Percentiles rank a stretch among this genome's conserved stretches.
Evolutionary conservation across 495 filamentous ascomycete species (phyloP).

Genomic region (Penicillium coffeae): DNA sequence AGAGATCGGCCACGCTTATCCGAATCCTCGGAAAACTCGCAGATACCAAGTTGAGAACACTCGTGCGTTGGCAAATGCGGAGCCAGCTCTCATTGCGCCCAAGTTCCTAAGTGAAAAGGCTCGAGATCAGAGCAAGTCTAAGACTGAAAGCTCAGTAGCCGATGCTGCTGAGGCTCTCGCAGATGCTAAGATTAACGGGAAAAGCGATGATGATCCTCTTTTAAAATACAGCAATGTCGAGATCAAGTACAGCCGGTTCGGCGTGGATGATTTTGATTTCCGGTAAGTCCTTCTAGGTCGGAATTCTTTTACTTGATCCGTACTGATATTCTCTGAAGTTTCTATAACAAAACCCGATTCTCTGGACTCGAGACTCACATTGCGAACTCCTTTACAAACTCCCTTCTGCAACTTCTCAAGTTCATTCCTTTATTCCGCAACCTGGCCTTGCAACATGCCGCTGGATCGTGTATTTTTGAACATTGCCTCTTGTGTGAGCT

Average conservation of each 20-base stretch:
- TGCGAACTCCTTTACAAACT: slow-evolving; percentile 91
- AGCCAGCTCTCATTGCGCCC: slow-evolving; percentile 62
- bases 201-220: slow-evolving; percentile 68
- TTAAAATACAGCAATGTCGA: slow-evolving; percentile 85
- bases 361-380: slow-evolving; percentile 96
- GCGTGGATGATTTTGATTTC: slow-evolving; percentile 97
- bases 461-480: slow-evolving; percentile 74
- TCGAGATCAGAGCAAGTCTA: slow-evolving; percentile 56
- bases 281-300: slow-evolving; percentile 56
- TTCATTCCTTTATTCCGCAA: slow-evolving; percentile 89
- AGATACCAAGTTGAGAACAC: slow-evolving; percentile 84
- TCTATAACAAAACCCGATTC: slow-evolving; percentile 85
- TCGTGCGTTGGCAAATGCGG: slow-evolving; percentile 45
- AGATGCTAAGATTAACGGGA: slow-evolving; percentile 55
- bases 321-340: slow-evolving; percentile 47
- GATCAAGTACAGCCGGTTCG: slow-evolving; percentile 96
- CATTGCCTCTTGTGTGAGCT: slow-evolving; percentile 88
- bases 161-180: slow-evolving; percentile 61
- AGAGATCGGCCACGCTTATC: slow-evolving; percentile 69
- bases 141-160: slow-evolving; percentile 51
- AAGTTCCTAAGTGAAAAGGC: slow-evolving; percentile 94
- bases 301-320: background rate
- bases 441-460: slow-evolving; percentile 82
- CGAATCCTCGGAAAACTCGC: slow-evolving; percentile 66
- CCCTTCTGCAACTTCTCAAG: slow-evolving; percentile 84